Percentiles rank a stretch among this genome's conserved stretches.
Evolutionary conservation across 805 yeast genomes (phyloP).

Genomic region (Diddensiella caesifluorescens): DNA sequence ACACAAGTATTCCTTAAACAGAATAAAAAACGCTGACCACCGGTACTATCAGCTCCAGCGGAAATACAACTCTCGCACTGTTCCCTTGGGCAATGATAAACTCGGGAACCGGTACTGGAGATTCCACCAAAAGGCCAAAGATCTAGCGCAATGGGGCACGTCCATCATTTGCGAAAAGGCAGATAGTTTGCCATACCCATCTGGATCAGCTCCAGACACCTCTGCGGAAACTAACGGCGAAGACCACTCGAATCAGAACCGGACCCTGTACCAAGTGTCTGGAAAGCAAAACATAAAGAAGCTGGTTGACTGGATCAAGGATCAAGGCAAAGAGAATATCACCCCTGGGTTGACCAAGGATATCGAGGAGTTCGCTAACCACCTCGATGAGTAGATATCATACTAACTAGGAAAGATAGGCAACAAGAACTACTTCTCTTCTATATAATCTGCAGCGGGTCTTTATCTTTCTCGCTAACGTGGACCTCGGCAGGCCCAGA

Average conservation of each 20-base stretch:
- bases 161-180: slow-evolving; percentile 30
- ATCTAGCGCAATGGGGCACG: slow-evolving; percentile 31
- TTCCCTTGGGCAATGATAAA: slow-evolving; percentile 32
- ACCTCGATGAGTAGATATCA: slow-evolving; percentile 2
- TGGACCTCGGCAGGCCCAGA: slow-evolving; percentile 27
- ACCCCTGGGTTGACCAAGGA: slow-evolving; percentile 14
- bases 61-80: slow-evolving; percentile 30
- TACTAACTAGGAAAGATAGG: not conserved
- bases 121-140: slow-evolving; percentile 31
- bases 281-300: slow-evolving; percentile 24
- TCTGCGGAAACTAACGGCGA: not conserved
- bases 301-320: slow-evolving; percentile 28
- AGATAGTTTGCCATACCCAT: slow-evolving; percentile 14
- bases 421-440: not conserved
- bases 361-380: slow-evolving; percentile 17
- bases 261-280: slow-evolving; percentile 21
- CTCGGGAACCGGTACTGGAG: slow-evolving; percentile 35
- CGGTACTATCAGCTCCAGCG: slow-evolving; percentile 25
- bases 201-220: slow-evolving; percentile 1
- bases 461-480: slow-evolving; percentile 52
- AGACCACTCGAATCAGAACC: not conserved
- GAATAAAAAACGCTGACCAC: slow-evolving; percentile 27
- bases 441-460: slow-evolving; percentile 44
- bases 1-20: slow-evolving; percentile 23
- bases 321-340: slow-evolving; percentile 12